phyloP scores from a whole-genome alignment of 768 basidiomycete species.

The Phallus indusiatus region DNA sequence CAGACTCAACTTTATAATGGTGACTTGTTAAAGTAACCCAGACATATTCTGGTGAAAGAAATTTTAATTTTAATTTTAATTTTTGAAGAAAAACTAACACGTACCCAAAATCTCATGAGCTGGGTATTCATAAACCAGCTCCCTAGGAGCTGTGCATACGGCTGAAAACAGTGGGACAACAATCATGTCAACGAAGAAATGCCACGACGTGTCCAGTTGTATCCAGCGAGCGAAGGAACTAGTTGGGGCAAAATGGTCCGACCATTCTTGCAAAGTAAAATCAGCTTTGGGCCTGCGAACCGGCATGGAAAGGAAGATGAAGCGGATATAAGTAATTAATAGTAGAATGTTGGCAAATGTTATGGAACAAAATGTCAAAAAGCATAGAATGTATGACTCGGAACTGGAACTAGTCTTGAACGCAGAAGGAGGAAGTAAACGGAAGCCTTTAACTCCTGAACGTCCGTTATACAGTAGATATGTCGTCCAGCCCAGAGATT shows the following conservation, averaged over 20 bases:
- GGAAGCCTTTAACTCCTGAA: conserved; percentile 43
- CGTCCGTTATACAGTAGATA: conserved; percentile 59
- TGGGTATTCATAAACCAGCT: conserved; percentile 48
- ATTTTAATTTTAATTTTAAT: not conserved
- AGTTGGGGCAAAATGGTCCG: conserved; percentile 30
- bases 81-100: conserved; percentile 13
- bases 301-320: conserved; percentile 35
- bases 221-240: conserved; percentile 30
- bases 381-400: conserved; percentile 3
- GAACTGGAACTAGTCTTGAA: conserved; percentile 12
- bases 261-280: conserved; percentile 45
- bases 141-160: conserved; percentile 55
- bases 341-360: conserved; percentile 33
- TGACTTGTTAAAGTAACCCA: conserved; percentile 57
- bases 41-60: conserved; percentile 47
- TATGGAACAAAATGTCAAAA: conserved; percentile 30
- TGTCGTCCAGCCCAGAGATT: conserved; percentile 28
- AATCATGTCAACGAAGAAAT: conserved; percentile 40
- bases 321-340: conserved; percentile 37
- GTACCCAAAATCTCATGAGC: conserved; percentile 56
- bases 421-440: conserved; percentile 34
- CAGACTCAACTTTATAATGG: conserved; percentile 56
- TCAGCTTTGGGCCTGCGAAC: conserved; percentile 23
- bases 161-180: conserved; percentile 63
- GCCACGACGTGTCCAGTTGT: conserved; percentile 44